Evolutionary conservation across 2,329 filamentous ascomycete species (phyloP).

Genomic region (Venturia effusa): DNA sequence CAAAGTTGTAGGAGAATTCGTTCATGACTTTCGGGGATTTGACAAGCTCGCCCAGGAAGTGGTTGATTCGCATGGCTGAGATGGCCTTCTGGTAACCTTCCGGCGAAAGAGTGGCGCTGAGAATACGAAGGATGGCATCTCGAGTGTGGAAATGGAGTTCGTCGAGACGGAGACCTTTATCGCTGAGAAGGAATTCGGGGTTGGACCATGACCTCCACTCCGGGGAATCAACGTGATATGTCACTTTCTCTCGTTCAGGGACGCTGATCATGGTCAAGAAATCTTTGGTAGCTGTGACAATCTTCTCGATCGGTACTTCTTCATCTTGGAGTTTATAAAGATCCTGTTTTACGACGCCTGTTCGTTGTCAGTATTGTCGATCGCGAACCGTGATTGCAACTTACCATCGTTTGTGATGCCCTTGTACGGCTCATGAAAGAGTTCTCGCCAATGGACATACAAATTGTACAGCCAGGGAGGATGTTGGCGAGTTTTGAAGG

Average conservation of each 20-base stretch:
- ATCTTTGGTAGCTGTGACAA: conserved; percentile 40
- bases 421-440: conserved; percentile 52
- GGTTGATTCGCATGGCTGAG: conserved; percentile 62
- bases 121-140: conserved; percentile 41
- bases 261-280: conserved; percentile 38
- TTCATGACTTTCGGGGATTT: conserved; percentile 54
- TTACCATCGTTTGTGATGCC: conserved; percentile 59
- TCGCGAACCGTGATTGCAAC: not conserved
- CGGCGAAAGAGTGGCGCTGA: conserved; percentile 50
- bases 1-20: conserved; percentile 66
- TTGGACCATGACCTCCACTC: conserved; percentile 66
- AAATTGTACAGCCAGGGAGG: conserved; percentile 52
- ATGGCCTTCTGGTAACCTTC: conserved; percentile 63
- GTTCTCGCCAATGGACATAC: conserved; percentile 26
- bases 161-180: conserved; percentile 62
- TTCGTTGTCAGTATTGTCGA: conserved; percentile 2
- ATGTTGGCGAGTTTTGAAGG: conserved; percentile 45
- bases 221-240: conserved; percentile 55
- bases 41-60: conserved; percentile 61
- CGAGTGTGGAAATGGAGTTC: conserved; percentile 35
- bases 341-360: conserved; percentile 40
- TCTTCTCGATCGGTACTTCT: conserved; percentile 45
- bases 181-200: conserved; percentile 59
- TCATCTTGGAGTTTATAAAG: conserved; percentile 55
- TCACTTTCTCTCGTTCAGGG: conserved; percentile 38